Base-by-base conservation (phyloP, 495 filamentous ascomycete species). In the Thermochaetoides thermophila region DNA sequence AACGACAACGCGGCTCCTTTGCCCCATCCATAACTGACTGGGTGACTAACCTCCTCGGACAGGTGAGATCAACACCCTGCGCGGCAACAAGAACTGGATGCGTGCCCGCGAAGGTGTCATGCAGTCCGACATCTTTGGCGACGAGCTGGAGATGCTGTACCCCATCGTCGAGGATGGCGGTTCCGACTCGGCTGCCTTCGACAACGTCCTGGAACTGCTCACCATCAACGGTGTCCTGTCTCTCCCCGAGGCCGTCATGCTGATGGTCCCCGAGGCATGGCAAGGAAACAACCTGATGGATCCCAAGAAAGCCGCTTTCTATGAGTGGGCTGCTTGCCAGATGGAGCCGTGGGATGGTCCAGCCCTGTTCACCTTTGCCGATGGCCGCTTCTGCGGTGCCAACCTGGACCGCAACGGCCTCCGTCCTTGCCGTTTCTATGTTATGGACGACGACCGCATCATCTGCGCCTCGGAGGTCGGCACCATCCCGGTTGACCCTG, bases 11-110 rank as follows among this genome's bases (percentile, higher is more conserved):
- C n/a, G n/a, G n/a, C n/a, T n/a, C n/a, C n/a, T n/a, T n/a, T n/a
- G n/a, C n/a, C n/a, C n/a, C n/a, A n/a, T n/a, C n/a, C n/a, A n/a
- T n/a, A n/a, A n/a, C n/a, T n/a, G n/a, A n/a, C n/a, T n/a, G n/a
- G n/a, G n/a, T 71, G 58, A 71, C 45, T 19, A 8, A 17, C 36
- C 28, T 12, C 22, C 27, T 14, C 15, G 7, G 18, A 1, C 49
- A 76, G 64, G 68, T 64, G 89, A 99, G 59, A 96, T 99, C 44
- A 99, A 99, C 56, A 99, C 89, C 3, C 65, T 99, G 42, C 81
- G 89, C 45, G 89, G 89, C 30, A 99, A 99, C 65, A 99, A 99
- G 70, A 99, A 99, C 63, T 99, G 91, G 89, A 99, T 99, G 89
- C 75, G 89, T 37, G 87, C 89, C 31, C 78, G 89, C 52, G 89